Evolutionary conservation across 2,329 filamentous ascomycete genomes (phyloP), one percentile per base, ranked within the genome.

Genomic region (Thelonectria rubi): DNA sequence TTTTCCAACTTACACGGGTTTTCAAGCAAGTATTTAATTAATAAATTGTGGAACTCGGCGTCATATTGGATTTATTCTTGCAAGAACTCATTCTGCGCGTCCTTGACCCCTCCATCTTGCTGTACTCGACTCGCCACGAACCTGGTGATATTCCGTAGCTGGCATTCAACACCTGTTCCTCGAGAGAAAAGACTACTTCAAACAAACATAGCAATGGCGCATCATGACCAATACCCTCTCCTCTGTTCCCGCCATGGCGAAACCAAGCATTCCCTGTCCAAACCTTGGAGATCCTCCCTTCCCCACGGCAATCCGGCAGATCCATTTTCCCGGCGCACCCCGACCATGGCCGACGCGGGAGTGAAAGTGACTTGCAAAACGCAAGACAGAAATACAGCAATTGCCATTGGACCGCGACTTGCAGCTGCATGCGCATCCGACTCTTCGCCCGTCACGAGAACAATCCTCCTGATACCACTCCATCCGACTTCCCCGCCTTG

Each of bases 281-380:
- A 15, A 40, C 39, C 24, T 43, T 6, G 18, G 24, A 5, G 42
- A 34, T 39, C 45, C 11, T 18, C 52, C 20, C 24, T 57, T 55
- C 54, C 51, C 6, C 40, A 50, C 69, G 67, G 65, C 50, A 51
- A 49, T 50, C 59, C 72, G 73, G 73, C 63, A 58, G 57, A 69
- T 69, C 68, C 65, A 64, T 73, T 74, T 66, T 63, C 70, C 72
- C 66, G 58, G 24, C 24, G 11, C 51, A 54, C 53, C 47, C 20
- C 24, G 39, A 30, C 32, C 37, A 21, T 46, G 56, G 14, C 48
- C 50, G 42, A 18, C 21, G 24, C 12, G 15, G 18, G 20, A 24
- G 24, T 24, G 24, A 30, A 34, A 14, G 51, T 37, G 7, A 24
- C 52, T 20, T 45, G 39, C 17, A 45, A 26, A 34, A 26, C n/a